Conservation (phyloP, 495 filamentous ascomycete species). For the Margaritispora aquatica region DNA sequence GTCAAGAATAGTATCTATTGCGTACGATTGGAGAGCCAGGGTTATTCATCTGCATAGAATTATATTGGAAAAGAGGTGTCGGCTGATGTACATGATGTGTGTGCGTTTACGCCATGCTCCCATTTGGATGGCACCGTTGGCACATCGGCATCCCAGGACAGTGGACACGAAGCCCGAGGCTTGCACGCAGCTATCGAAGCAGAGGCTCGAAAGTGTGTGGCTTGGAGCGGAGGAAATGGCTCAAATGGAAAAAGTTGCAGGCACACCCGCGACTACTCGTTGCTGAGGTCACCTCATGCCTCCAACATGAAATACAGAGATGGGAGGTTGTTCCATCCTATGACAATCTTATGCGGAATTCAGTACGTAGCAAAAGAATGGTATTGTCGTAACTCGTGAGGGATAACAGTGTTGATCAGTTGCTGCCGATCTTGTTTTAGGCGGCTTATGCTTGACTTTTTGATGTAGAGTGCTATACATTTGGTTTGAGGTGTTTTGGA, state of each 20-base stretch:
- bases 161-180: background rate
- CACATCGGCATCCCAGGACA: background rate
- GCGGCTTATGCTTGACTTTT: background rate
- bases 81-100: conserved; percentile 6
- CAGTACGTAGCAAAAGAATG: background rate
- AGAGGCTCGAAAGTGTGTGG: background rate
- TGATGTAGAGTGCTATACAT: background rate
- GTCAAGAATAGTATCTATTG: background rate
- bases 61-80: conserved; percentile 5
- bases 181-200: background rate
- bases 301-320: background rate
- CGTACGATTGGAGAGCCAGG: conserved; percentile 2
- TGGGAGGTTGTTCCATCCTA: background rate
- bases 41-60: background rate
- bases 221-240: background rate
- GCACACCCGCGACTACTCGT: background rate
- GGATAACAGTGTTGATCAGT: background rate
- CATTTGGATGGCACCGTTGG: background rate
- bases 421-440: background rate
- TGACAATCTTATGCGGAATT: background rate
- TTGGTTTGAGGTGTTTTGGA: background rate
- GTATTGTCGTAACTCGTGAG: no score
- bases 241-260: background rate
- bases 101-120: background rate
- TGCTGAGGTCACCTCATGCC: background rate